Evolutionary conservation across 139 green algal species (phyloP), one percentile per base, ranked within the genome.

Genomic region (Picochlorum costavermella): DNA sequence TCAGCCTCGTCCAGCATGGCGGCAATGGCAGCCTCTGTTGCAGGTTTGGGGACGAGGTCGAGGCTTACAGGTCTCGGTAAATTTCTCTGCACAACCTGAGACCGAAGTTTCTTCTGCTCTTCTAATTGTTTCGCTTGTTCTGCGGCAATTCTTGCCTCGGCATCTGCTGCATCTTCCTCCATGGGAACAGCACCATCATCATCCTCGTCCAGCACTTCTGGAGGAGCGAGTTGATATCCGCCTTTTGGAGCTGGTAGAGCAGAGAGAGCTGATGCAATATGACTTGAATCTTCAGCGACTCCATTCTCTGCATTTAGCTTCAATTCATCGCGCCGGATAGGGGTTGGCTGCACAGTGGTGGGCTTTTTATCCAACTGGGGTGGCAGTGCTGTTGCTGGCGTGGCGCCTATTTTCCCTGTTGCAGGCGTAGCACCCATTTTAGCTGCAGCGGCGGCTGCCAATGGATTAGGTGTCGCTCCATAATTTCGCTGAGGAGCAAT

Each of bases 161-260:
- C 78, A 23, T 79, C 78, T 2, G 68, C 48, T 40, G 62, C 50
- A 25, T 86, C 79, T 11, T 66, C 67, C 48, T 78, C 75, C 65
- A 77, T 51, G 13, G 46, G 43, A 28, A 57, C 31, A 31, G 20
- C 14, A 25, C 0, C 51, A 16, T 30, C 51, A 12, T 43, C 67
- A 31, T 81, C 65, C 23, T 70, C 73, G 37, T 69, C 68, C n/a
- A 68, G 50, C 58, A 83, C 36, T 56, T 88, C 83, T 6, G 86
- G 88, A 57, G 87, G 72, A 44, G 77, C 76, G 9, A 96, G 72
- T 65, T 80, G 66, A 73, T 96, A 98, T 82, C 96, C 89, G 64
- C 96, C 95, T 60, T 87, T 71, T 6, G 92, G 92, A 11, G 71
- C 70, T 11, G 92, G 92, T 63, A 98, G 83, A 26, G 66, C 63